phyloP scores from a whole-genome alignment of 179 eudicot genomes.

The Beta lomatogona region DNA sequence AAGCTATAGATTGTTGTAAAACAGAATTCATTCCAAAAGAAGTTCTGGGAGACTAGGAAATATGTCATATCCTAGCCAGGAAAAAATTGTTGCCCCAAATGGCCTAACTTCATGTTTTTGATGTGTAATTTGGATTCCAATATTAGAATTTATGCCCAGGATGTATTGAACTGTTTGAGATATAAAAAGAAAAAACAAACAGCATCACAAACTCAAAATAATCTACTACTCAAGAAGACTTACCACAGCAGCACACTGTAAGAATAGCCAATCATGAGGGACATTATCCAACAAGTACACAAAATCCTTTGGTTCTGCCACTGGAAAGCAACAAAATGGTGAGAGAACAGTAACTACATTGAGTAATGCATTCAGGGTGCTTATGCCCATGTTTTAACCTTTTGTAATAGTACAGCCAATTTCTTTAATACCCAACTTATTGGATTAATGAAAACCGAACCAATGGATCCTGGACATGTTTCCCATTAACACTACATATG shows the following conservation, averaged over 20 bases:
- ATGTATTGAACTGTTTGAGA: too few relatives aligned
- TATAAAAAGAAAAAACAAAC: background rate
- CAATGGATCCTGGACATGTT: background rate
- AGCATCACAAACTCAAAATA: background rate
- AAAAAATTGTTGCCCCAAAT: too few relatives aligned
- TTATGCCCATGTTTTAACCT: too few relatives aligned
- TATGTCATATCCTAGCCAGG: too few relatives aligned
- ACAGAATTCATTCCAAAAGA: too few relatives aligned
- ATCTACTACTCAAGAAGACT: conserved; percentile 26
- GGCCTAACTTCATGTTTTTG: too few relatives aligned
- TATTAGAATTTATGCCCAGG: too few relatives aligned
- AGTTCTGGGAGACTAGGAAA: too few relatives aligned
- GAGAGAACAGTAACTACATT: background rate
- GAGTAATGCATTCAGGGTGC: too few relatives aligned
- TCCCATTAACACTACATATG: background rate
- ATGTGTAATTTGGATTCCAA: too few relatives aligned
- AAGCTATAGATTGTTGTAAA: too few relatives aligned
- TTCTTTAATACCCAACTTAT: background rate
- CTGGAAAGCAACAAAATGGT: conserved; percentile 39
- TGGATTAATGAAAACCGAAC: background rate
- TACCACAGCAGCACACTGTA: conserved; percentile 88
- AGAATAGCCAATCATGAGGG: conserved; percentile 92
- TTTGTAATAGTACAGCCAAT: too few relatives aligned
- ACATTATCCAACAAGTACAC: conserved; percentile 77
- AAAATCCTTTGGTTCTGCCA: conserved; percentile 71